These are phyloP conservation scores for Pochonia chlamydosporia DNA, from an alignment of 2,329 filamentous ascomycete species.

Conservation along the genomic window DNA sequence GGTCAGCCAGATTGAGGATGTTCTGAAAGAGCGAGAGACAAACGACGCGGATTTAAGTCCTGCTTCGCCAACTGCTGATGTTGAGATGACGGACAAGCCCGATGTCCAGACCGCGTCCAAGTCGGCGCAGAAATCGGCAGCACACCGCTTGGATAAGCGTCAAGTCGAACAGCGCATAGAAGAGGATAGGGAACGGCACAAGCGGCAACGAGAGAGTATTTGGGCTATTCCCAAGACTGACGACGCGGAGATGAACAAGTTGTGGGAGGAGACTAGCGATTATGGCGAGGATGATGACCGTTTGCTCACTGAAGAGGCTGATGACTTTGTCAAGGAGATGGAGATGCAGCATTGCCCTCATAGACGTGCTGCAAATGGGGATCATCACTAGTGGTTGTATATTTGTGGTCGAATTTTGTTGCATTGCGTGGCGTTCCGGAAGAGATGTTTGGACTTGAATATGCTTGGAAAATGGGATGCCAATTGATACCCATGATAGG, in stretches of 20 bases:
- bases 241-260: constrained; percentile 66
- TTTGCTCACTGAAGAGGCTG: constrained; percentile 66
- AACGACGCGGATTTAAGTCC: constrained; percentile 50
- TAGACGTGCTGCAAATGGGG: constrained; percentile 24
- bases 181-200: constrained; percentile 92
- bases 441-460: background rate
- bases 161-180: constrained; percentile 96
- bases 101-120: constrained; percentile 35
- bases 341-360: constrained; percentile 35
- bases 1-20: constrained; percentile 74
- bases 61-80: constrained; percentile 42
- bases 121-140: constrained; percentile 23
- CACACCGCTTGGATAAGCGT: constrained; percentile 63
- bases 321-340: constrained; percentile 40
- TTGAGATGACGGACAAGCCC: constrained; percentile 34
- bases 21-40: constrained; percentile 72
- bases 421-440: constrained; percentile 24
- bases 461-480: constrained; percentile 12
- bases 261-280: constrained; percentile 86
- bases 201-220: constrained; percentile 82
- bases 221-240: constrained; percentile 71
- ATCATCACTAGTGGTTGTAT: constrained; percentile 15
- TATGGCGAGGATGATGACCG: constrained; percentile 81
- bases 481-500: constrained; percentile 23
- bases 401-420: background rate